Evolutionary conservation across 108 stramenopile genomes (phyloP).

Genomic region (Skeletonema menzelii): DNA sequence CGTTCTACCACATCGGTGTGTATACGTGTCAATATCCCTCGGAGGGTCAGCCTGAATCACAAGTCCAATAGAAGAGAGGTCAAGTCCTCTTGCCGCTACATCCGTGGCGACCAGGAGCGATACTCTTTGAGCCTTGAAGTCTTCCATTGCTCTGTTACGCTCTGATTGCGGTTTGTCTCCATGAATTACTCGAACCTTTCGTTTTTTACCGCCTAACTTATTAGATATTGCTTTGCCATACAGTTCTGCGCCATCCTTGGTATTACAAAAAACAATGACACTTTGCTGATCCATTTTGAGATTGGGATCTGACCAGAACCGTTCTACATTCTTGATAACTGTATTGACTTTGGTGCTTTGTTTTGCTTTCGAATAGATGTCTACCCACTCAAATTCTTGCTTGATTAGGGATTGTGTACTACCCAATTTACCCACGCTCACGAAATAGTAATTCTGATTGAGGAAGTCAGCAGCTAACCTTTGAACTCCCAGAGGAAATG

Average conservation of each 20-base stretch:
- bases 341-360: conserved; percentile 8
- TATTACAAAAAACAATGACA: conserved; percentile 34
- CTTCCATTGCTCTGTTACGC: conserved; percentile 88
- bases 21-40: conserved; percentile 88
- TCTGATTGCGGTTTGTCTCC: conserved; percentile 62
- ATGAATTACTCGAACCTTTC: conserved; percentile 18
- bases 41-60: conserved; percentile 99
- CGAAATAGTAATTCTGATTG: conserved; percentile 32
- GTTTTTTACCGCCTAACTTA: neutral
- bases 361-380: neutral
- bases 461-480: conserved; percentile 58
- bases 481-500: conserved; percentile 68
- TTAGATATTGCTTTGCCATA: neutral
- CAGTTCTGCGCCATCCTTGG: conserved; percentile 18
- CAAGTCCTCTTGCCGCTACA: conserved; percentile 94
- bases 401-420: conserved; percentile 12
- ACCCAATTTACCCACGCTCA: conserved; percentile 41
- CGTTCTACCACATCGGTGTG: conserved; percentile 97
- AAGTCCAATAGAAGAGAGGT: conserved; percentile 88
- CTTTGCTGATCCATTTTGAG: conserved; percentile 4
- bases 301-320: conserved; percentile 9
- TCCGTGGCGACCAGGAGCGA: conserved; percentile 96
- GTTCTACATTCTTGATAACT: conserved; percentile 13
- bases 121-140: conserved; percentile 88
- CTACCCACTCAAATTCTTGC: conserved; percentile 24